Percentiles rank a stretch among this genome's conserved stretches.
Evolutionary conservation across 768 basidiomycete species (phyloP).

Genomic region (Holtermannia corniformis): DNA sequence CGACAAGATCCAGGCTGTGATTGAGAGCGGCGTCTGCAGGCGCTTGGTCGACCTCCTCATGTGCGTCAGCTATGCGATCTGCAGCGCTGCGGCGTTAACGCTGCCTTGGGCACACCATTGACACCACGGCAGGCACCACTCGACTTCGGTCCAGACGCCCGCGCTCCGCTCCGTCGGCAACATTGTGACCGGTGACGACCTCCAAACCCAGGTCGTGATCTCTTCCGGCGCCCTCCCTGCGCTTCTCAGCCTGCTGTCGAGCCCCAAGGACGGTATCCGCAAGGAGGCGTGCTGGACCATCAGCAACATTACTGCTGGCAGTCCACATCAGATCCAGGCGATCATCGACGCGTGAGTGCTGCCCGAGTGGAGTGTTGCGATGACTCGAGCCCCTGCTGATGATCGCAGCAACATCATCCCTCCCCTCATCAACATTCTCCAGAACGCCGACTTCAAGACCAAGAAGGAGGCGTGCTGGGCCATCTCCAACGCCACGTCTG

Average conservation of each 20-base stretch:
- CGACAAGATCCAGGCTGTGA: slow-evolving; percentile 99
- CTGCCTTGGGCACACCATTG: slow-evolving; percentile 43
- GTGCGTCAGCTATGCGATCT: slow-evolving; percentile 38
- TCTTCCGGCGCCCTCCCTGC: slow-evolving; percentile 95
- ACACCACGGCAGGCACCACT: slow-evolving; percentile 46
- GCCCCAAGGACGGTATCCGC: slow-evolving; percentile 95
- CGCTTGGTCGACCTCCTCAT: slow-evolving; percentile 94
- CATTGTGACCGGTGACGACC: slow-evolving; percentile 97
- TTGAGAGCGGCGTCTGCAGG: slow-evolving; percentile 94
- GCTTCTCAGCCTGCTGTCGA: slow-evolving; percentile 80
- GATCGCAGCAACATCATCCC: slow-evolving; percentile 59
- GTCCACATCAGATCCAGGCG: slow-evolving; percentile 90
- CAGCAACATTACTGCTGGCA: slow-evolving; percentile 95
- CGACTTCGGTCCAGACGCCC: slow-evolving; percentile 89
- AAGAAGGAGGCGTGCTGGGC: slow-evolving; percentile 99
- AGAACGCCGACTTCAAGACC: slow-evolving; percentile 97
- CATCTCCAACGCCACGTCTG: slow-evolving; percentile 96
- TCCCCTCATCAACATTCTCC: slow-evolving; percentile 94
- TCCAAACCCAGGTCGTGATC: slow-evolving; percentile 98
- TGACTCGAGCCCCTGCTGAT: background rate
- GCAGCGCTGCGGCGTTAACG: too few species aligned
- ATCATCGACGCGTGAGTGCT: slow-evolving; percentile 85
- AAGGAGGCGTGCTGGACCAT: slow-evolving; percentile 99
- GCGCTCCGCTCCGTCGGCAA: slow-evolving; percentile 97
- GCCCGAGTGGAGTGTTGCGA: background rate